Conservation (phyloP, 768 basidiomycete species). For the Boletales sp. region DNA sequence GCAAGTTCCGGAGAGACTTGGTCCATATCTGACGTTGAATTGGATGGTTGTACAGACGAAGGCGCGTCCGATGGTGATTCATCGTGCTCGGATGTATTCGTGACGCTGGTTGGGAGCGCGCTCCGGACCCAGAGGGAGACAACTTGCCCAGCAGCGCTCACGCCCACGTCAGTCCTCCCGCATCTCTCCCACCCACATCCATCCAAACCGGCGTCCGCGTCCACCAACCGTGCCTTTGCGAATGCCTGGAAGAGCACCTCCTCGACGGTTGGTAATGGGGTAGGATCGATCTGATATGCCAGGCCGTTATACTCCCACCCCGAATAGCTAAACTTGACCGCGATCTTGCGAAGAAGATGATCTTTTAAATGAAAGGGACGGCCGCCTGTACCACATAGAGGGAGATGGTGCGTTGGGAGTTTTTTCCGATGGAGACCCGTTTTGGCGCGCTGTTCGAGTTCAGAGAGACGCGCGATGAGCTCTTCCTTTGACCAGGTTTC, state of each 20-base stretch:
- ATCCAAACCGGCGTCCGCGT: slow-evolving; percentile 67
- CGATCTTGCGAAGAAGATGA: slow-evolving; percentile 83
- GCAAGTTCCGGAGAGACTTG: slow-evolving; percentile 11
- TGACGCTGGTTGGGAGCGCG: slow-evolving; percentile 35
- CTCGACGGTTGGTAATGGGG: slow-evolving; percentile 88
- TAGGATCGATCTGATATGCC: slow-evolving; percentile 69
- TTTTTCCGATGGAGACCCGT: slow-evolving; percentile 5
- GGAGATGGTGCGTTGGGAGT: slow-evolving; percentile 9
- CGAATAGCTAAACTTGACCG: slow-evolving; percentile 88
- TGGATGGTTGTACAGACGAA: neutral
- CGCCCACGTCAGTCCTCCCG: slow-evolving; percentile 92
- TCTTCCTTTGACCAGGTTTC: slow-evolving; percentile 62
- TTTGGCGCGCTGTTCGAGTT: slow-evolving; percentile 43
- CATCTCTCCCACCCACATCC: slow-evolving; percentile 91
- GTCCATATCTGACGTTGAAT: slow-evolving; percentile 5
- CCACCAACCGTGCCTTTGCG: slow-evolving; percentile 72
- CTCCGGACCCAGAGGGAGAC: slow-evolving; percentile 89
- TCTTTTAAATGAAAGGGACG: slow-evolving; percentile 61
- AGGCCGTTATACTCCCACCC: slow-evolving; percentile 92
- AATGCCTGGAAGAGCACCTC: slow-evolving; percentile 79
- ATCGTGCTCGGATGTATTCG: neutral
- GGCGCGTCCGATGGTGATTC: slow-evolving; percentile 9
- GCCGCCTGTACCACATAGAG: slow-evolving; percentile 16
- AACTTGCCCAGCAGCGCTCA: slow-evolving; percentile 93
- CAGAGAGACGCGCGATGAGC: slow-evolving; percentile 60